Base-by-base conservation (phyloP, 345 rosid genomes). In the Murraya koenigii region DNA sequence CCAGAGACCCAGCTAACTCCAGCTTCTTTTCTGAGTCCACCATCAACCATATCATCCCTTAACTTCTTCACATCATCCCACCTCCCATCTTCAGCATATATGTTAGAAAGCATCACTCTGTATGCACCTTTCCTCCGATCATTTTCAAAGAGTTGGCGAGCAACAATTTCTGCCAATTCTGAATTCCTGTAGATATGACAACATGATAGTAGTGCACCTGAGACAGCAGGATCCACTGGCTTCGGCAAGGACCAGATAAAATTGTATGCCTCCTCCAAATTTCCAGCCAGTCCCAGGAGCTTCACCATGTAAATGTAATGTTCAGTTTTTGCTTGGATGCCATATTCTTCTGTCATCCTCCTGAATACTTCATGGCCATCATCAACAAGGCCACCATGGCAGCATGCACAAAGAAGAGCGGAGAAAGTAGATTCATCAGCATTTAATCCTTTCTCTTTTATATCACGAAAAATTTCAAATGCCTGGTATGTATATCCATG, bases 161-260 rank as follows among this genome's bases (percentile, higher is more conserved):
- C 92, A 66, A 87, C 88, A 75, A 89, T 78, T 84, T 90, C 88
- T 38, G 96, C 98, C 89, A 91, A 71, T 72, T 84, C 81, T 41
- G 88, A 68, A 60, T 92, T 80, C 75, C 90, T 89, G 77, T 85
- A 86, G 79, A 71, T 47, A 55, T 90, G 87, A 72, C 97, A 95
- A 82, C 97, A 93, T n/a, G 94, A 90, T 80, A 95, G 79, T 35
- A 95, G 59, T 36, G 97, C 97, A 78, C 95, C 96, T 89, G 92
- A 95, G 26, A 92, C 81, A 35, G 93, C 92, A 64, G 92, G 87
- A 80, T 92, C 93, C 73, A 93, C 85, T 32, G 97, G 96, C 72
- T 78, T 83, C 25, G 64, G 83, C 88, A 89, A 84, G 71, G 94
- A 87, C 86, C 81, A 71, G 28, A 92, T 79, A 64, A 90, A 86